These are phyloP conservation scores for Xerocomus amazonicus DNA, from an alignment of 1,284 basidiomycete species.

Conservation along the genomic window DNA sequence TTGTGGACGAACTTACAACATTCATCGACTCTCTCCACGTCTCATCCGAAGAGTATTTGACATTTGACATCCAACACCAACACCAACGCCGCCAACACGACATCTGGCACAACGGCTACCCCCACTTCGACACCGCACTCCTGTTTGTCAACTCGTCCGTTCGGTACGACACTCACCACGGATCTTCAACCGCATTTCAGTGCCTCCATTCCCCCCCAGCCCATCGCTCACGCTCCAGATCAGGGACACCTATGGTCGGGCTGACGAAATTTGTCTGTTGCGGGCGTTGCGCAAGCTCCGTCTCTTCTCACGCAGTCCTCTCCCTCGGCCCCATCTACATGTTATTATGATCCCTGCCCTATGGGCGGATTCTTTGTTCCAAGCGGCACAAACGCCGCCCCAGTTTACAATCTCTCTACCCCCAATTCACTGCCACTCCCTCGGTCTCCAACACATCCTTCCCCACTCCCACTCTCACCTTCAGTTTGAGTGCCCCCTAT, in stretches of 20 bases:
- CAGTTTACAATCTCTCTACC: conserved; percentile 34
- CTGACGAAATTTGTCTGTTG: conserved; percentile 46
- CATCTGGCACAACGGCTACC: no score
- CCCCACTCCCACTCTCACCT: conserved; percentile 17
- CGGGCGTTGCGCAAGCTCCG: conserved; percentile 38
- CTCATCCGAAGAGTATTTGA: conserved; percentile 36
- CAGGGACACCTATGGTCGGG: conserved; percentile 43
- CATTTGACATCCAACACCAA: no score
- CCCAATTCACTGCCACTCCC: conserved; percentile 33
- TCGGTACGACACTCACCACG: no score
- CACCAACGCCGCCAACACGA: no score
- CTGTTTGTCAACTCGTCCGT: no score
- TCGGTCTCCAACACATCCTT: conserved; percentile 24
- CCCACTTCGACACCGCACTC: no score
- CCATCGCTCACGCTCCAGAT: conserved; percentile 44
- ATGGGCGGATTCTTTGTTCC: conserved; percentile 36
- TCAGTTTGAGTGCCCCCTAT: no score
- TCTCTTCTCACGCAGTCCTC: conserved; percentile 28
- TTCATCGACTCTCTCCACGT: conserved; percentile 46
- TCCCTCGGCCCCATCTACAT: conserved; percentile 40
- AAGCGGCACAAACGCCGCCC: conserved; percentile 19
- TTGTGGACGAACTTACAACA: conserved; percentile 59
- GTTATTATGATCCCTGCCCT: conserved; percentile 56
- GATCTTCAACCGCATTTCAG: no score
- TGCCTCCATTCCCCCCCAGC: no score